These are phyloP conservation scores for Coniochaeta pulveracea DNA, from an alignment of 2,329 filamentous ascomycete genomes.

Conservation along the genomic window DNA sequence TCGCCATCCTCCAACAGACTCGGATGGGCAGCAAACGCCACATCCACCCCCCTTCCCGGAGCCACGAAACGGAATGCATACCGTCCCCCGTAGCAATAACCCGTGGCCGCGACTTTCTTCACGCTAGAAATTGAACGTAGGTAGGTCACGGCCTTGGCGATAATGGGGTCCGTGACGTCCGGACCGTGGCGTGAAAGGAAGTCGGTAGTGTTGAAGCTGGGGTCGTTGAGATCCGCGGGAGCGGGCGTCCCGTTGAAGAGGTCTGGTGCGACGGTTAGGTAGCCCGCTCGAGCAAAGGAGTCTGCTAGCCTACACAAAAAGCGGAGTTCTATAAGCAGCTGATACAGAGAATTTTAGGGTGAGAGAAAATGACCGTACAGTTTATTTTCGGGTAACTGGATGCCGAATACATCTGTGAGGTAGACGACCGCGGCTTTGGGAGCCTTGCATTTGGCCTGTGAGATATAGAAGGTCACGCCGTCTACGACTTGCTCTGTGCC, in stretches of 20 bases:
- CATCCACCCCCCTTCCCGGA: slow-evolving; percentile 40
- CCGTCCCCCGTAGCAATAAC: slow-evolving; percentile 56
- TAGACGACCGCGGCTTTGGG: slow-evolving; percentile 12
- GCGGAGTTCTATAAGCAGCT: no score
- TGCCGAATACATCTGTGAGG: slow-evolving; percentile 17
- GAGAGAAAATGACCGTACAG: slow-evolving; percentile 8
- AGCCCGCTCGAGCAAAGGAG: slow-evolving; percentile 55
- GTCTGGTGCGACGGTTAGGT: slow-evolving; percentile 54
- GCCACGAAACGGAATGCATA: slow-evolving; percentile 42
- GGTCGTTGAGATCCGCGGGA: slow-evolving; percentile 21
- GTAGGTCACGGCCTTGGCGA: slow-evolving; percentile 32
- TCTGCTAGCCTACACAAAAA: slow-evolving; percentile 46
- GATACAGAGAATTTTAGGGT: no score
- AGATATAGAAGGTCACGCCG: slow-evolving; percentile 1
- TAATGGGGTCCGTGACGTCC: slow-evolving; percentile 30
- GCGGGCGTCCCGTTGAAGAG: slow-evolving; percentile 50
- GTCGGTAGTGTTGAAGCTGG: slow-evolving; percentile 26
- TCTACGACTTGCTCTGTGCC: slow-evolving; percentile 1
- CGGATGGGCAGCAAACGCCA: slow-evolving; percentile 53
- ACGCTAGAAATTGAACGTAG: slow-evolving; percentile 35
- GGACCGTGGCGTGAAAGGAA: slow-evolving; percentile 29
- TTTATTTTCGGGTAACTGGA: slow-evolving; percentile 15
- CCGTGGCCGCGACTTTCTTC: slow-evolving; percentile 41
- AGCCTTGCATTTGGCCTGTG: not conserved
- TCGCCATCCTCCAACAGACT: slow-evolving; percentile 49